Evolutionary conservation across 129 eudicot species (phyloP).

Genomic region (Kitagawia praeruptora): DNA sequence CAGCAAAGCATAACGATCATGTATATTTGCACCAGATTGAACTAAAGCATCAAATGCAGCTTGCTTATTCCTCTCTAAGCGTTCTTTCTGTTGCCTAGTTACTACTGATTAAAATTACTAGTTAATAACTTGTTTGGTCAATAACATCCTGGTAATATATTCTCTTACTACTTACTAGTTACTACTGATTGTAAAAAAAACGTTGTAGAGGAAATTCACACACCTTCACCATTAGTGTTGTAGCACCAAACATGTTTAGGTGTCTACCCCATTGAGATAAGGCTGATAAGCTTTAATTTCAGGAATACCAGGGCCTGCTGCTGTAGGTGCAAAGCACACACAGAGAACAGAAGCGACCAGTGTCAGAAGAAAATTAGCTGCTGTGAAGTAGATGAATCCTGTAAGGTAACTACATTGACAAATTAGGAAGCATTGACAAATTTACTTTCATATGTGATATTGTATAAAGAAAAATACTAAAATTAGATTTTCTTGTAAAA

Average conservation of each 20-base stretch:
- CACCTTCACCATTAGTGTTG: conserved; percentile 80
- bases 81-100: conserved; percentile 88
- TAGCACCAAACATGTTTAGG: conserved; percentile 86
- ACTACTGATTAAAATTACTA: conserved; percentile 11
- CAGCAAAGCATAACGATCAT: conserved; percentile 74
- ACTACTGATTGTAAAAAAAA: background rate
- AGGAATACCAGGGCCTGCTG: conserved; percentile 95
- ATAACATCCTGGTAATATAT: background rate
- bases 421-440: conserved; percentile 7
- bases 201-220: background rate
- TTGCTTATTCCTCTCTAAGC: conserved; percentile 89
- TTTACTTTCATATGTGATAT: too few species aligned
- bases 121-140: background rate
- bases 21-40: conserved; percentile 73
- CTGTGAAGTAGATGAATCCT: conserved; percentile 54
- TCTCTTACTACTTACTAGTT: background rate
- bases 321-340: conserved; percentile 76
- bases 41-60: conserved; percentile 74
- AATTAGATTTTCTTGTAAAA: too few species aligned
- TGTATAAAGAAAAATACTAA: too few species aligned
- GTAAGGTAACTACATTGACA: conserved; percentile 62
- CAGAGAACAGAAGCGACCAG: conserved; percentile 56
- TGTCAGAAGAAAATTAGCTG: conserved; percentile 53
- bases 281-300: conserved; percentile 93
- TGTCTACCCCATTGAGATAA: conserved; percentile 85